These are phyloP conservation scores for Ehretia macrophylla DNA, from an alignment of 257 asterid species.

Conservation along the genomic window DNA sequence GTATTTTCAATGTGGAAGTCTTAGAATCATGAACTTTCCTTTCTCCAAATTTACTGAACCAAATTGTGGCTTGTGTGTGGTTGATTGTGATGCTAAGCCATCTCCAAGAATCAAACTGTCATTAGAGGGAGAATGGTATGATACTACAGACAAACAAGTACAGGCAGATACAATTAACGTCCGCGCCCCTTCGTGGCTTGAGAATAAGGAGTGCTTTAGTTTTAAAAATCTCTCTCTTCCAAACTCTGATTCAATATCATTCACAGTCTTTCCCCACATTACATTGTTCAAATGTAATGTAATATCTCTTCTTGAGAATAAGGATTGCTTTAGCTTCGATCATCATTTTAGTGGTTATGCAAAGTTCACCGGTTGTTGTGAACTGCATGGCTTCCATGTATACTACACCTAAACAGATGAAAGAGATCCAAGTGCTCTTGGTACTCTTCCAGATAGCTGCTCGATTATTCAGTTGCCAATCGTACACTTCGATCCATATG, in stretches of 20 bases:
- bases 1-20: constrained; percentile 16
- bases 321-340: background rate
- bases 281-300: constrained; percentile 2
- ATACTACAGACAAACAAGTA: no score
- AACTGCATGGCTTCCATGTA: background rate
- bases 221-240: no score
- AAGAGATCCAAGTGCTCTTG: background rate
- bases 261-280: background rate
- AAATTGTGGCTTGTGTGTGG: no score
- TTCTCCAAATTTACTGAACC: constrained; percentile 4
- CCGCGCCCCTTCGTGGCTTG: no score
- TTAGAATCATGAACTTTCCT: constrained; percentile 28
- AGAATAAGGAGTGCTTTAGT: no score
- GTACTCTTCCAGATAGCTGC: no score
- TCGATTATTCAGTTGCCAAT: background rate
- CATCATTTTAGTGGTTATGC: background rate
- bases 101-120: no score
- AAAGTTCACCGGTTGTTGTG: no score
- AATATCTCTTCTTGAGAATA: background rate
- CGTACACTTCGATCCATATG: background rate
- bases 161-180: no score
- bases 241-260: constrained; percentile 9
- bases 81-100: no score
- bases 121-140: no score
- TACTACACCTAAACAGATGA: background rate